Conservation (phyloP, 768 basidiomycete species). For the Tulasnella calospora region DNA sequence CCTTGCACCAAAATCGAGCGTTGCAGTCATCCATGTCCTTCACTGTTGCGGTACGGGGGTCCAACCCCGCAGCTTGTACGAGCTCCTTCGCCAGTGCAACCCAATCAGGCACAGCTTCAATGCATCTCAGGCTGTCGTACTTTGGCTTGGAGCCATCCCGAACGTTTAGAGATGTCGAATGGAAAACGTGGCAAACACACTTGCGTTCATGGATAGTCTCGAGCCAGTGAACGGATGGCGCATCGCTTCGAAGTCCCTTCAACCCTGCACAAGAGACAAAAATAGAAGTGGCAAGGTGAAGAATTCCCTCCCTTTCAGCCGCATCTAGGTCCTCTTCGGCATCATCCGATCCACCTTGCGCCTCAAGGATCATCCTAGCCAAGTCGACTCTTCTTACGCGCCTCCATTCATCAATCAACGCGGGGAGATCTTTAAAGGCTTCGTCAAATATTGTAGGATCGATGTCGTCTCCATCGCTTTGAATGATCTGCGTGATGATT, state of each 20-base stretch:
- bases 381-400: neutral
- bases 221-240: too few relatives aligned
- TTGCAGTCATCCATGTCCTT: conserved; percentile 7
- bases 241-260: too few relatives aligned
- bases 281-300: neutral
- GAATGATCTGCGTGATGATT: neutral
- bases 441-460: neutral
- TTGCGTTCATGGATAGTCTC: too few relatives aligned
- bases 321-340: neutral
- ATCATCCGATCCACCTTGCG: neutral
- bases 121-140: neutral
- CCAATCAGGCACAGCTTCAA: neutral
- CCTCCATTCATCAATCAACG: neutral
- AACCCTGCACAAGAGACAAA: neutral
- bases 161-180: too few relatives aligned
- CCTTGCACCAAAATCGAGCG: conserved; percentile 8
- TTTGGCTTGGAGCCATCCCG: too few relatives aligned
- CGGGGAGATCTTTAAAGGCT: neutral
- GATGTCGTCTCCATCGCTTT: neutral
- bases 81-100: neutral
- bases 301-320: neutral
- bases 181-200: too few relatives aligned
- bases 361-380: neutral
- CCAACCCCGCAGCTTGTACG: neutral
- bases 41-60: neutral